A percentile compares a stretch with the other conserved stretches of the same genome.
Evolutionary conservation across 331 rosid genomes (phyloP).

Genomic region (Malus hybrid): DNA sequence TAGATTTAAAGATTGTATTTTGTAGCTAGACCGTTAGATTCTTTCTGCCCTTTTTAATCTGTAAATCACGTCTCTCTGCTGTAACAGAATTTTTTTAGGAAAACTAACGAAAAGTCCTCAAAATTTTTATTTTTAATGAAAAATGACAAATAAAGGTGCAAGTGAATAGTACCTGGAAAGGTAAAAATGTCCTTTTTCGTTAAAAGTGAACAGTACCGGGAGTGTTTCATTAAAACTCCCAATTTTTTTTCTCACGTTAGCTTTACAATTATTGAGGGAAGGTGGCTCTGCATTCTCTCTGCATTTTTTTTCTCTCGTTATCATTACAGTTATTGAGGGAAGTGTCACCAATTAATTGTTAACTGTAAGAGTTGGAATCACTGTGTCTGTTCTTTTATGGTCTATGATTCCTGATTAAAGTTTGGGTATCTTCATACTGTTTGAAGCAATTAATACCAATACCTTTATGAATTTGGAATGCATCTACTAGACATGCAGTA

Average conservation of each 20-base stretch:
- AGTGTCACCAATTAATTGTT: neutral
- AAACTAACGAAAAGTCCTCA: no score
- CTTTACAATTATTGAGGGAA: neutral
- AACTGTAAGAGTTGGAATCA: neutral
- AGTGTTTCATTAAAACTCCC: no score
- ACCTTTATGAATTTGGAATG: neutral
- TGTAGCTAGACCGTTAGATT: neutral
- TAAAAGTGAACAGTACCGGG: no score
- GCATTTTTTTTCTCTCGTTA: no score
- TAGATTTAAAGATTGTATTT: neutral
- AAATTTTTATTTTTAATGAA: no score
- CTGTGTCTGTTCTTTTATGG: neutral
- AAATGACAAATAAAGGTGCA: no score
- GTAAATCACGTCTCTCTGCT: neutral
- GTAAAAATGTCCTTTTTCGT: no score
- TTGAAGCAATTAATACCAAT: neutral
- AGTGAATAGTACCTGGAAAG: no score
- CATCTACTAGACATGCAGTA: neutral
- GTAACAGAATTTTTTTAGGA: neutral
- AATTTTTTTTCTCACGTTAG: neutral
- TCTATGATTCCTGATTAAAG: neutral
- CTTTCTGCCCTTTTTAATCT: neutral
- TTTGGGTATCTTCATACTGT: neutral
- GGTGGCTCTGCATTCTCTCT: neutral
- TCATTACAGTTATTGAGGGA: no score